phyloP scores from a whole-genome alignment of 176 grass and related monocot genomes.

The Triticum aestivum region DNA sequence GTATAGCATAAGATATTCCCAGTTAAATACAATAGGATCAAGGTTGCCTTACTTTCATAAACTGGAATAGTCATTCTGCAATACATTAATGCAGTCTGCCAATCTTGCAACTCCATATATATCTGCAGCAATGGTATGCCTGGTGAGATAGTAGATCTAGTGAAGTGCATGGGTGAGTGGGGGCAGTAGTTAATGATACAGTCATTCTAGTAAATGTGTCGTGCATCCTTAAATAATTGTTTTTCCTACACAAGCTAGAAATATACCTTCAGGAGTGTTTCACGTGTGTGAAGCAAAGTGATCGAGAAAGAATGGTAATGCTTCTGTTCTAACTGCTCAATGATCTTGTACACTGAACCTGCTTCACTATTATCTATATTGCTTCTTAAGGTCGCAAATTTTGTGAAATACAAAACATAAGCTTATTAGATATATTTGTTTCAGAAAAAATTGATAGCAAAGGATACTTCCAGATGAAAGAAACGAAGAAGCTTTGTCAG shows the following conservation, averaged over 20 bases:
- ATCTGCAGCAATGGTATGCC: constrained; percentile 51
- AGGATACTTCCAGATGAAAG: constrained; percentile 80
- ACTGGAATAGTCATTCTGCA: constrained; percentile 85
- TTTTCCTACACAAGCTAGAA: constrained; percentile 9
- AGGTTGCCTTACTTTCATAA: constrained; percentile 69
- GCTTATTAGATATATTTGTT: constrained; percentile 10
- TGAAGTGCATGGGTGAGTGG: background rate
- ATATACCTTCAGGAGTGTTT: constrained; percentile 87
- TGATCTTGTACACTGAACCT: constrained; percentile 55
- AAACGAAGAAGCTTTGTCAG: constrained; percentile 56
- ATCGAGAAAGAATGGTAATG: constrained; percentile 69
- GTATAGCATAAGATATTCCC: constrained; percentile 11
- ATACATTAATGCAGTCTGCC: constrained; percentile 65
- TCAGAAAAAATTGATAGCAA: background rate
- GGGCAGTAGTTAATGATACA: background rate
- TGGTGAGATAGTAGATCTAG: background rate
- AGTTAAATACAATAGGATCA: constrained; percentile 19
- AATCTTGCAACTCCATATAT: constrained; percentile 83
- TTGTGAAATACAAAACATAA: background rate
- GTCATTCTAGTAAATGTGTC: background rate
- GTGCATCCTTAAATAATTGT: background rate
- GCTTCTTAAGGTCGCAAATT: constrained; percentile 35
- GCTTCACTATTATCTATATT: constrained; percentile 68
- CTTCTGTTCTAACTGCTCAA: constrained; percentile 58
- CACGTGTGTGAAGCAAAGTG: constrained; percentile 67